Percentiles rank a stretch among this genome's conserved stretches.
These are phyloP conservation scores for Wickerhamia fluorescens DNA, from an alignment of 805 yeast species.

Conservation along the genomic window DNA sequence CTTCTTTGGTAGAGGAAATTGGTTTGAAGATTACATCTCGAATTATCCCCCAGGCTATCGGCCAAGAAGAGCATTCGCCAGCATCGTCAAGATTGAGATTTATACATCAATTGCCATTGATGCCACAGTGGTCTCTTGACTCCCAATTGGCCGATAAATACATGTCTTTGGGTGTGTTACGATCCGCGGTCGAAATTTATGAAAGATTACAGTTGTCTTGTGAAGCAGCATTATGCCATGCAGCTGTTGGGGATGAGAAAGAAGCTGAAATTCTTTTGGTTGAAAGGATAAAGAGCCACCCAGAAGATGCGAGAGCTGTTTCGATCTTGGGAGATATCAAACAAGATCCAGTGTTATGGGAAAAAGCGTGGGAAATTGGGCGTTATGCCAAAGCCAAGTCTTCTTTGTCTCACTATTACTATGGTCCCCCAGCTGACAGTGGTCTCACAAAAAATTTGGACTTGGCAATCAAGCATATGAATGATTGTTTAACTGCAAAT, in stretches of 20 bases:
- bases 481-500: conserved; percentile 65
- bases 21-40: conserved; percentile 60
- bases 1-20: conserved; percentile 81
- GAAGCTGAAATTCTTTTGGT: conserved; percentile 58
- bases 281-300: conserved; percentile 46
- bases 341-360: conserved; percentile 72
- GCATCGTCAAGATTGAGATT: conserved; percentile 54
- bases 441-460: conserved; percentile 46
- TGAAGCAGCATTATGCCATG: conserved; percentile 87
- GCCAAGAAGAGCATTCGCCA: conserved; percentile 22
- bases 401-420: conserved; percentile 68
- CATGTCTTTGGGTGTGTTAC: conserved; percentile 75
- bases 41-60: conserved; percentile 39
- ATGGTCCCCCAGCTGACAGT: conserved; percentile 52
- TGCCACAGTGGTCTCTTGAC: conserved; percentile 86
- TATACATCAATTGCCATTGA: conserved; percentile 65
- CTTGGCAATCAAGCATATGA: conserved; percentile 57
- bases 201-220: conserved; percentile 67
- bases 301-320: conserved; percentile 76
- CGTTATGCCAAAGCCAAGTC: conserved; percentile 80
- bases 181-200: conserved; percentile 85
- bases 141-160: conserved; percentile 76
- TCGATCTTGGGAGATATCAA: conserved; percentile 82
- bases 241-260: conserved; percentile 68
- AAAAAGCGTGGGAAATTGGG: conserved; percentile 80